phyloP scores from a whole-genome alignment of 2,329 filamentous ascomycete species.

The Nemania sp. region DNA sequence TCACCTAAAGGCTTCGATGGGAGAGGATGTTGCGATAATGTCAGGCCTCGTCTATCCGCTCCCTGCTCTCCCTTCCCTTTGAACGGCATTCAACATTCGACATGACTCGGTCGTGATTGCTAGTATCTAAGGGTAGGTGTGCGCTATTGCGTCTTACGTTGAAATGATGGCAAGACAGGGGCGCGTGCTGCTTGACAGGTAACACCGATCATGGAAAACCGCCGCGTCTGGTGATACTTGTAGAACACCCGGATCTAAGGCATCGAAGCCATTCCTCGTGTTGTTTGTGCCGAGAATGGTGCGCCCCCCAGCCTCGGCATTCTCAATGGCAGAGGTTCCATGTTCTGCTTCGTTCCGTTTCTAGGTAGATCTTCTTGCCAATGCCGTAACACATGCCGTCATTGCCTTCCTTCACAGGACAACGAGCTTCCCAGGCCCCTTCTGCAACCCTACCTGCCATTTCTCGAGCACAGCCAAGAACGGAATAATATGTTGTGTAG shows the following conservation, averaged over 20 bases:
- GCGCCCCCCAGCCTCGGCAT: conserved; percentile 1
- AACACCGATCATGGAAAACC: background rate
- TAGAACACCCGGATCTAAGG: background rate
- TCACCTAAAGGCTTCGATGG: background rate
- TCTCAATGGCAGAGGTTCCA: background rate
- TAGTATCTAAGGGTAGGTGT: background rate
- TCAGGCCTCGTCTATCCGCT: too few relatives aligned
- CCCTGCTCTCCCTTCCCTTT: background rate
- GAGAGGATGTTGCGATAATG: background rate
- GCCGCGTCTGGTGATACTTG: background rate
- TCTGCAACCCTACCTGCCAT: conserved; percentile 24
- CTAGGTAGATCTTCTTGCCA: conserved; percentile 8
- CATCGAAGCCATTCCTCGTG: background rate
- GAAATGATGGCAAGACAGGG: background rate
- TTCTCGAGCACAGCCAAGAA: conserved; percentile 15
- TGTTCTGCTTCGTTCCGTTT: conserved; percentile 12
- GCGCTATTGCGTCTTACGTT: background rate
- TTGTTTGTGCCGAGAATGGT: background rate
- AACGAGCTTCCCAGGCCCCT: conserved; percentile 7
- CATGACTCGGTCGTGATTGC: background rate
- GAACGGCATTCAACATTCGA: background rate
- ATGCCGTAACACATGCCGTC: conserved; percentile 18
- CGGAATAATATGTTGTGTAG: conserved; percentile 10
- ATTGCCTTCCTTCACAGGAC: conserved; percentile 8
- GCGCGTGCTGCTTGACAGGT: conserved; percentile 2